Percentiles rank a stretch among this genome's conserved stretches.
Evolutionary conservation across 768 basidiomycete genomes (phyloP).

Genomic region (Agrocybe praecox): DNA sequence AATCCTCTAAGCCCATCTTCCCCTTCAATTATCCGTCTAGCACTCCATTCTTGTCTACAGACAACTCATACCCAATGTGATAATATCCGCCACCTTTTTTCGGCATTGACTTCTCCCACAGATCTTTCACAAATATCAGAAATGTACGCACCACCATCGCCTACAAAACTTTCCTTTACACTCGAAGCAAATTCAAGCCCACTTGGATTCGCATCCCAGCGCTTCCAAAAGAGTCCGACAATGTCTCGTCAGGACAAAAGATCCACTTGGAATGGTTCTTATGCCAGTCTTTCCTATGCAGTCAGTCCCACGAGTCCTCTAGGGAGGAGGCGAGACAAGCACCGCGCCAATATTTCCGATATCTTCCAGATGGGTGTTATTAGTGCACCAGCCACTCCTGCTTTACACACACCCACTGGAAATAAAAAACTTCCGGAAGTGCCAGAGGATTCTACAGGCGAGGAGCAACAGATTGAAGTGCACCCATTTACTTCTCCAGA

Average conservation of each 20-base stretch:
- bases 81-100: constrained; percentile 76
- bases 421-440: constrained; percentile 16
- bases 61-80: constrained; percentile 82
- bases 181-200: constrained; percentile 37
- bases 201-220: constrained; percentile 42
- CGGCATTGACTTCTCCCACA: constrained; percentile 71
- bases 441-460: constrained; percentile 28
- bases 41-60: constrained; percentile 73
- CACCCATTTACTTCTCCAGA: constrained; percentile 18
- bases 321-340: constrained; percentile 49
- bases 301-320: constrained; percentile 48
- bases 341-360: constrained; percentile 55
- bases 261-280: constrained; percentile 77
- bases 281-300: constrained; percentile 49
- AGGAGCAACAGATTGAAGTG: constrained; percentile 25
- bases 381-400: constrained; percentile 31
- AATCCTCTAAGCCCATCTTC: constrained; percentile 47
- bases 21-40: constrained; percentile 63
- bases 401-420: constrained; percentile 16
- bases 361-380: constrained; percentile 37
- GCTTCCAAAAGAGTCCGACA: constrained; percentile 28
- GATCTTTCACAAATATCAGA: constrained; percentile 80
- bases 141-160: constrained; percentile 88
- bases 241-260: constrained; percentile 48
- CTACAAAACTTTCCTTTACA: constrained; percentile 34